Conservation (phyloP, 768 basidiomycete genomes). For the Agaricus blazei region DNA sequence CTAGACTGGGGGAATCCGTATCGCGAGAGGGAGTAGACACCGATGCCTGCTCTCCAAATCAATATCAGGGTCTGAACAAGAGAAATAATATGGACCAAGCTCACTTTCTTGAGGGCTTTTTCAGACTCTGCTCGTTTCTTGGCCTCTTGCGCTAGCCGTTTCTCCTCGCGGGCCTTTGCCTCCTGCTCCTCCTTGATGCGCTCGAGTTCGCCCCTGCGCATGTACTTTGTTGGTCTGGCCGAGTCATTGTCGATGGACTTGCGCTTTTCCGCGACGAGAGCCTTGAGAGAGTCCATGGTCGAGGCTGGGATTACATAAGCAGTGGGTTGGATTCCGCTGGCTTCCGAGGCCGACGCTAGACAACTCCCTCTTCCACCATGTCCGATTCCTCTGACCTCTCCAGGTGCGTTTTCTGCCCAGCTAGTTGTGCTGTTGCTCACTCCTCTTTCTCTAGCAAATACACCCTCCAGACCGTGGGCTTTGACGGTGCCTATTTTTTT, state of each 20-base stretch:
- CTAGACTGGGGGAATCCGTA: constrained; percentile 38
- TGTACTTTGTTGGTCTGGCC: constrained; percentile 73
- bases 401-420: constrained; percentile 34
- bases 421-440: not conserved
- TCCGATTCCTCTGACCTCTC: constrained; percentile 36
- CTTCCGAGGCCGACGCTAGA: constrained; percentile 24
- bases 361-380: constrained; percentile 5
- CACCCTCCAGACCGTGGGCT: constrained; percentile 90
- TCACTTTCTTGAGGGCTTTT: constrained; percentile 38
- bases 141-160: constrained; percentile 24
- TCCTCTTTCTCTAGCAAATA: constrained; percentile 53
- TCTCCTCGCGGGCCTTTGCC: constrained; percentile 31
- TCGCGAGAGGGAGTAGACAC: constrained; percentile 39
- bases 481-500: constrained; percentile 57
- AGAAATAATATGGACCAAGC: constrained; percentile 16
- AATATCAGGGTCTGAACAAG: constrained; percentile 25
- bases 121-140: constrained; percentile 19
- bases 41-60: constrained; percentile 44
- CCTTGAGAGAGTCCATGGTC: constrained; percentile 85
- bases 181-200: constrained; percentile 51
- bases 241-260: constrained; percentile 58
- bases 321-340: constrained; percentile 29
- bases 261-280: constrained; percentile 85
- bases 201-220: constrained; percentile 89
- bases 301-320: constrained; percentile 28